phyloP scores from a whole-genome alignment of 1,284 basidiomycete species.

The Fistulina hepatica region DNA sequence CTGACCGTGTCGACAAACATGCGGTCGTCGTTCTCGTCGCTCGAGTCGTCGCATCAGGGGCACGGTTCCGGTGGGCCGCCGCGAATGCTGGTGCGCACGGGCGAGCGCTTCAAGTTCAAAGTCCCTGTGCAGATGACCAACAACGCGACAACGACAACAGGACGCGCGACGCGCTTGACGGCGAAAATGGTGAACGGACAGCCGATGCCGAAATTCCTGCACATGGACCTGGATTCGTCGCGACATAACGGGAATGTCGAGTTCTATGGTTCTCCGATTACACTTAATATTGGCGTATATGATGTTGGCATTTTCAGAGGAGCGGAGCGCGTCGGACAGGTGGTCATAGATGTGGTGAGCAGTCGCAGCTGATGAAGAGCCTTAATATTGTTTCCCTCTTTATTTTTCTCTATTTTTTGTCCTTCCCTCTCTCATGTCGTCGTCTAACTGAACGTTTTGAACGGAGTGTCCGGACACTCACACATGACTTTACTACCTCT shows the following conservation, averaged over 20 bases:
- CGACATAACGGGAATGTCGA: constrained; percentile 39
- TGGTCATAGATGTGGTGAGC: background rate
- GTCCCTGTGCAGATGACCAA: constrained; percentile 29
- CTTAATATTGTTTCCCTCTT: background rate
- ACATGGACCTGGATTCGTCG: constrained; percentile 37
- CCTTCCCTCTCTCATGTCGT: background rate
- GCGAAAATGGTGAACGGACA: constrained; percentile 42
- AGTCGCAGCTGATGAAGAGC: constrained; percentile 1
- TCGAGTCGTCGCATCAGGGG: constrained; percentile 43
- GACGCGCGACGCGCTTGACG: constrained; percentile 27
- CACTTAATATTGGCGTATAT: constrained; percentile 43
- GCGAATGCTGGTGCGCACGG: constrained; percentile 43
- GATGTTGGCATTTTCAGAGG: constrained; percentile 45
- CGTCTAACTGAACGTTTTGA: background rate
- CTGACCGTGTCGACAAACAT: constrained; percentile 30
- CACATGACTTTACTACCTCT: background rate
- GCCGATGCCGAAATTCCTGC: constrained; percentile 46
- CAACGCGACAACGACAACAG: constrained; percentile 11
- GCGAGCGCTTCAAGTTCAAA: constrained; percentile 52
- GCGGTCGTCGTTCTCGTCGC: constrained; percentile 48
- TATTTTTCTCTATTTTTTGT: background rate
- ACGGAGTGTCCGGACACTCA: constrained; percentile 2
- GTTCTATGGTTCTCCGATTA: constrained; percentile 43
- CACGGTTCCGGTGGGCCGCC: constrained; percentile 24
- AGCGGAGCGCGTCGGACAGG: background rate